These are phyloP conservation scores for Candolleomyces efflorescens DNA, from an alignment of 768 basidiomycete species.

Conservation along the genomic window DNA sequence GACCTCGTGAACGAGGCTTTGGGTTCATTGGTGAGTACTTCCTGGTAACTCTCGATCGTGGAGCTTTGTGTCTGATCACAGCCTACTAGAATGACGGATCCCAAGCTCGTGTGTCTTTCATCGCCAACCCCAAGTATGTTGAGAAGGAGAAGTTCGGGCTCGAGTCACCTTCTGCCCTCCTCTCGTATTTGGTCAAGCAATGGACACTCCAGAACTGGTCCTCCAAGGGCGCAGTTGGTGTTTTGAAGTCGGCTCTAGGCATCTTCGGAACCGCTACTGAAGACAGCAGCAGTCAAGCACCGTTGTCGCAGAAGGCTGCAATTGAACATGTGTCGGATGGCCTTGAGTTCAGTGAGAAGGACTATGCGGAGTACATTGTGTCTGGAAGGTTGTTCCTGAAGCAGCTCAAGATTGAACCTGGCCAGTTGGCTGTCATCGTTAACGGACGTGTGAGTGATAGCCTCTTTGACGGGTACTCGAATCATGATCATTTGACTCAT, in stretches of 20 bases:
- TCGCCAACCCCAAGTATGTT: neutral
- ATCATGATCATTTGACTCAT: neutral
- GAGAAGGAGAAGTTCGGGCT: neutral
- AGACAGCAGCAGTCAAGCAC: constrained; percentile 30
- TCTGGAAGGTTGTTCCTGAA: constrained; percentile 46
- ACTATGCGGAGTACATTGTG: constrained; percentile 40
- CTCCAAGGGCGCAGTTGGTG: neutral
- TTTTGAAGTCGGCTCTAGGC: neutral
- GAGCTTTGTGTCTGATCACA: constrained; percentile 3
- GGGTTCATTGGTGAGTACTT: constrained; percentile 50
- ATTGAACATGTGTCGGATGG: constrained; percentile 31
- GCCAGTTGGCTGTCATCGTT: constrained; percentile 60
- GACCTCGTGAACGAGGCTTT: constrained; percentile 64
- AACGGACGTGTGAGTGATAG: constrained; percentile 74
- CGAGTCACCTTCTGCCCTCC: constrained; percentile 44
- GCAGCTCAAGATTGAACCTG: constrained; percentile 55
- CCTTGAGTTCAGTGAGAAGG: constrained; percentile 26
- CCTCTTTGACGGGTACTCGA: neutral
- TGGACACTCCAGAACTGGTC: neutral
- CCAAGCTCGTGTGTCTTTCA: neutral
- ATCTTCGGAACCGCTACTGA: neutral
- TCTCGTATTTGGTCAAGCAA: neutral
- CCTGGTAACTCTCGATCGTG: neutral
- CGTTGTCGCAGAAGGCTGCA: constrained; percentile 27
- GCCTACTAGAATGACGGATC: constrained; percentile 37